Base-by-base conservation (phyloP, 805 yeast species). In the Ogataea ganodermae region DNA sequence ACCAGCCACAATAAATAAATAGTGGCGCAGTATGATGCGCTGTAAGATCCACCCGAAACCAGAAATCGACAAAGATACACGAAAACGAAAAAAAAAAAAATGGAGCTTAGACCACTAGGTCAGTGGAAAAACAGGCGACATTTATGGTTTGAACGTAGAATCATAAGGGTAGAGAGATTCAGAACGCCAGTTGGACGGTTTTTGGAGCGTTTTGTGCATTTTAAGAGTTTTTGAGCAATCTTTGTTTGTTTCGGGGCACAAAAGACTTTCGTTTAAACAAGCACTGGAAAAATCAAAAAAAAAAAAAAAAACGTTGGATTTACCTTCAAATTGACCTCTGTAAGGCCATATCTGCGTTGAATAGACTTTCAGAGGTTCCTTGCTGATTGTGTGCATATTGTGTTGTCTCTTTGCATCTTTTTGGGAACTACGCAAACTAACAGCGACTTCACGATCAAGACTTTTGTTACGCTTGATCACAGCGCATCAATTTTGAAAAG, bases 11-110 rank as follows among this genome's bases (percentile, higher is more conserved):
- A 12, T 14, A 16, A 26, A 6, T 12, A 22, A 22, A 42, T 17
- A 12, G 45, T 42, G 37, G 45, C 38, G 38, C 38, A 31, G 31
- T 22, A 8, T 21, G 44, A 30, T 31, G 36, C 45, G 37, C 40
- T 24, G 33, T 33, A 33, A 24, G 35, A 35, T 23, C 32, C 12
- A 17, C 33, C 21, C 42, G 24, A 35, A 41, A 46, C 35, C 21
- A 44, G 35, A 44, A 33, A 21, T 38, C 38, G 45, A 38, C 46
- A 39, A 38, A 31, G 52, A 32, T 37, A 35, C 39, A 37, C 43
- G 46, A 45, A 35, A 16, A 33, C 23, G 24, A 38, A 35, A 41
- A 32, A 36, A 36, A 36, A 28, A 17, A 35, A 14, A 30, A 30
- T n/a, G n/a, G n/a, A n/a, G n/a, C n/a, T n/a, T n/a, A n/a, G n/a